phyloP scores from a whole-genome alignment of 768 basidiomycete species.

The Amanita molliuscula region DNA sequence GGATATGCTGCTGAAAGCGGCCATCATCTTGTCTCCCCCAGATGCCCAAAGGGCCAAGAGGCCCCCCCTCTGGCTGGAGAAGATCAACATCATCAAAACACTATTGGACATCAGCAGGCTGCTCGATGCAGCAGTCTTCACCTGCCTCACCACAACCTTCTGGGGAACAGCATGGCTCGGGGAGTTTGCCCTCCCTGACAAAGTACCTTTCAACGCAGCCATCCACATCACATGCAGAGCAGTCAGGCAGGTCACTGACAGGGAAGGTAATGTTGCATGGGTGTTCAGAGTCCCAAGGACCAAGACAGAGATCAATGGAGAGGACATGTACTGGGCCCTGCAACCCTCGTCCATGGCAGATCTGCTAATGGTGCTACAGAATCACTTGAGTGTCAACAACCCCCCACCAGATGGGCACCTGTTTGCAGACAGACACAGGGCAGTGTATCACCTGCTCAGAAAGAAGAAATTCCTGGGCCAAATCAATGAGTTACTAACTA shows the following conservation, averaged over 20 bases:
- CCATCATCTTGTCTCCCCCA: slow-evolving; percentile 18
- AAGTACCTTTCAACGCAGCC: slow-evolving; percentile 19
- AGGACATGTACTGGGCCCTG: slow-evolving; percentile 22
- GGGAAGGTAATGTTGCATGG: slow-evolving; percentile 14
- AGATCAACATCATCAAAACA: background rate
- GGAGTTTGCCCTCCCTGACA: slow-evolving; percentile 25
- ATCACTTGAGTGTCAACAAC: slow-evolving; percentile 21
- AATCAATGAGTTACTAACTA: slow-evolving; percentile 8
- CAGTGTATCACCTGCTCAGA: slow-evolving; percentile 15
- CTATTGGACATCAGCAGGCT: slow-evolving; percentile 17
- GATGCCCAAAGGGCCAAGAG: slow-evolving; percentile 19
- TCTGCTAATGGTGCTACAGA: slow-evolving; percentile 12
- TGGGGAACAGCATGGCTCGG: slow-evolving; percentile 21
- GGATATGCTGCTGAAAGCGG: slow-evolving; percentile 19
- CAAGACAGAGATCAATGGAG: slow-evolving; percentile 15
- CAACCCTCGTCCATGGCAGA: slow-evolving; percentile 17
- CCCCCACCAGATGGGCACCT: slow-evolving; percentile 15
- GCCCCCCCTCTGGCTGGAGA: slow-evolving; percentile 17
- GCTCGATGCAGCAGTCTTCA: slow-evolving; percentile 23
- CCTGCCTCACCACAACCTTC: slow-evolving; percentile 29
- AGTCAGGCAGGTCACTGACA: slow-evolving; percentile 13
- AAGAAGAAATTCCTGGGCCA: slow-evolving; percentile 13
- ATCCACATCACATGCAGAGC: slow-evolving; percentile 18
- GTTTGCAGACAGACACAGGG: slow-evolving; percentile 16
- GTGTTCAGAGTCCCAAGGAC: slow-evolving; percentile 20